Conservation (phyloP, 495 filamentous ascomycete genomes). For the Bryoglossum gracile region DNA sequence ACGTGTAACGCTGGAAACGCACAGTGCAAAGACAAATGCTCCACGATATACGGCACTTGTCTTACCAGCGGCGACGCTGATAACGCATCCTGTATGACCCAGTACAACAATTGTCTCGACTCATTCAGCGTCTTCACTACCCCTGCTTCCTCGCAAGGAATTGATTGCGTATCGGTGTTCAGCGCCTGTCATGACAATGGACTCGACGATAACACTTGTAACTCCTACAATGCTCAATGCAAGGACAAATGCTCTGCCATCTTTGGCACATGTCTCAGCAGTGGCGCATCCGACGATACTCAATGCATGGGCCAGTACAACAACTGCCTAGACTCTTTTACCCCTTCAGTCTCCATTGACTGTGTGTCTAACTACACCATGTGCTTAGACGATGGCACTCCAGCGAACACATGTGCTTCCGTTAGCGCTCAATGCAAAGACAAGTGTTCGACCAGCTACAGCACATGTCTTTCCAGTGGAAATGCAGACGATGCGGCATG, state of each 20-base stretch:
- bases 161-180: constrained; percentile 3
- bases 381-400: constrained; percentile 1
- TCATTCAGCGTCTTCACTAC: constrained; percentile 9
- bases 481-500: constrained; percentile 1
- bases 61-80: constrained; percentile 3
- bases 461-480: constrained; percentile 5
- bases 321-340: constrained; percentile 6
- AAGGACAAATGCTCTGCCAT: constrained; percentile 11
- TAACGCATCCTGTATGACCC: background rate
- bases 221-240: constrained; percentile 9
- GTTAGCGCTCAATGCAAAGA: constrained; percentile 7
- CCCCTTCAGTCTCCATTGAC: constrained; percentile 4
- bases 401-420: constrained; percentile 6
- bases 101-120: constrained; percentile 4
- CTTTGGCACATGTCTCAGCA: constrained; percentile 3
- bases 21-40: constrained; percentile 10
- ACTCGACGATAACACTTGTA: constrained; percentile 2
- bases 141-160: background rate
- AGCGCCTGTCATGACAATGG: constrained; percentile 7
- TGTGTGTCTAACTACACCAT: constrained; percentile 6
- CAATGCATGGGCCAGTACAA: constrained; percentile 8
- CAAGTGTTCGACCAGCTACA: constrained; percentile 3
- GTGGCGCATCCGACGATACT: background rate
- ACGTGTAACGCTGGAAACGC: constrained; percentile 3
- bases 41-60: constrained; percentile 7